These are phyloP conservation scores for Amoebophrya sp. DNA, from an alignment of 169 alveolate species.

Conservation along the genomic window DNA sequence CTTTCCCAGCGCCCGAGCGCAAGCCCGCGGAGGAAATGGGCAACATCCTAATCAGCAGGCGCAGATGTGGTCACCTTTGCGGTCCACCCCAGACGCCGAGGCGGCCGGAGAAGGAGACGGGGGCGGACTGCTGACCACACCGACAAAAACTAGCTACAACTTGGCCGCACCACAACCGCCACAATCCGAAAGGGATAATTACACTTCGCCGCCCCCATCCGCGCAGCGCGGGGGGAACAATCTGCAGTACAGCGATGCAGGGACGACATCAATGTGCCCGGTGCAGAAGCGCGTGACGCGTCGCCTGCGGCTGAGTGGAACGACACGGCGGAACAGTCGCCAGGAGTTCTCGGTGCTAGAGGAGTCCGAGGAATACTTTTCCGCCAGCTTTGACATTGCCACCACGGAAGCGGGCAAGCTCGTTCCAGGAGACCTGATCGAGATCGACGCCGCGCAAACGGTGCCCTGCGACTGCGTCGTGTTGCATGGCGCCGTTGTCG, in stretches of 20 bases:
- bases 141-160: too few relatives aligned
- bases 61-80: too few relatives aligned
- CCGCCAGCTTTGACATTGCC: neutral
- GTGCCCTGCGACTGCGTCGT: constrained; percentile 34
- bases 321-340: neutral
- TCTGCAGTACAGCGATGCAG: neutral
- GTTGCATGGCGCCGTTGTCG: constrained; percentile 8
- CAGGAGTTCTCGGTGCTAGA: neutral
- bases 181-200: too few relatives aligned
- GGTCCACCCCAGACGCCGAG: neutral
- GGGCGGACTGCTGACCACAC: neutral
- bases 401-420: neutral
- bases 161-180: too few relatives aligned
- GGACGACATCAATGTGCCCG: neutral
- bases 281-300: neutral
- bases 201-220: too few relatives aligned
- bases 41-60: too few relatives aligned
- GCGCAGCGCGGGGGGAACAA: neutral
- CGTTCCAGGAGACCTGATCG: constrained; percentile 15
- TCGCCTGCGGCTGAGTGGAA: neutral
- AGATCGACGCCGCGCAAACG: neutral
- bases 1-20: too few relatives aligned
- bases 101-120: neutral
- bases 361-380: neutral
- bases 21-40: too few relatives aligned